A percentile compares a stretch with the other conserved stretches of the same genome.
Conservation (phyloP, 306 rosid genomes). For the Trifolium repens region DNA sequence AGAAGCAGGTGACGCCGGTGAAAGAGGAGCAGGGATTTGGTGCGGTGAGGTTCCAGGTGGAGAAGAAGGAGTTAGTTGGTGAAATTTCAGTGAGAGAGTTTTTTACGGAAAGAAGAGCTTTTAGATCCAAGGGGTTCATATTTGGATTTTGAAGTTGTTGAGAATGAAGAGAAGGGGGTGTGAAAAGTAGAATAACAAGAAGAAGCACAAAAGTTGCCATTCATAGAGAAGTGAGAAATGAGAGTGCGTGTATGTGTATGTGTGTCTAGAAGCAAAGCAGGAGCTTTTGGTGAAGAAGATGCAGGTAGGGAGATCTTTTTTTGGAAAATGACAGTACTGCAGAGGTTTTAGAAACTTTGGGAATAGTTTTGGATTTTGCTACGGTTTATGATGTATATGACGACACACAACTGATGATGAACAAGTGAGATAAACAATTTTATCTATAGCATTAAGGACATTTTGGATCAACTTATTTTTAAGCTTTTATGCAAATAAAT, state of each 20-base stretch:
- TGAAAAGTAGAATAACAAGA: slow-evolving; percentile 11
- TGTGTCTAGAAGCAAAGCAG: not conserved
- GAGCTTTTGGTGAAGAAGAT: slow-evolving; percentile 4
- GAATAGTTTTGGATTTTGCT: not conserved
- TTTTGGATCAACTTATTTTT: too few relatives aligned
- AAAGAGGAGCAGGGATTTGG: slow-evolving; percentile 76
- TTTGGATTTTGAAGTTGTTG: slow-evolving; percentile 41
- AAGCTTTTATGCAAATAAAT: too few relatives aligned
- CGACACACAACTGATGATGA: too few relatives aligned
- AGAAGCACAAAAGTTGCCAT: slow-evolving; percentile 34
- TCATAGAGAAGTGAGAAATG: not conserved
- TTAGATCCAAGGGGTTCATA: slow-evolving; percentile 52
- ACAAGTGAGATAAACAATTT: too few relatives aligned
- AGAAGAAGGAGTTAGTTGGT: slow-evolving; percentile 53
- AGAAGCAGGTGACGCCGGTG: slow-evolving; percentile 67
- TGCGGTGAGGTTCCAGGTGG: slow-evolving; percentile 76
- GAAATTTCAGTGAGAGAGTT: slow-evolving; percentile 65
- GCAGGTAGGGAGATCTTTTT: not conserved
- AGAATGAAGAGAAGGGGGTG: slow-evolving; percentile 37
- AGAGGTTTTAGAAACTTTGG: slow-evolving; percentile 10
- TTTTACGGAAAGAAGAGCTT: slow-evolving; percentile 60
- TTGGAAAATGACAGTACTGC: slow-evolving; percentile 22
- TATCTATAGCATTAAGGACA: too few relatives aligned
- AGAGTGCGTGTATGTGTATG: not conserved
- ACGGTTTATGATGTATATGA: too few relatives aligned